These are phyloP conservation scores for Nannochloris sp. DNA, from an alignment of 139 green algal species.

Conservation along the genomic window DNA sequence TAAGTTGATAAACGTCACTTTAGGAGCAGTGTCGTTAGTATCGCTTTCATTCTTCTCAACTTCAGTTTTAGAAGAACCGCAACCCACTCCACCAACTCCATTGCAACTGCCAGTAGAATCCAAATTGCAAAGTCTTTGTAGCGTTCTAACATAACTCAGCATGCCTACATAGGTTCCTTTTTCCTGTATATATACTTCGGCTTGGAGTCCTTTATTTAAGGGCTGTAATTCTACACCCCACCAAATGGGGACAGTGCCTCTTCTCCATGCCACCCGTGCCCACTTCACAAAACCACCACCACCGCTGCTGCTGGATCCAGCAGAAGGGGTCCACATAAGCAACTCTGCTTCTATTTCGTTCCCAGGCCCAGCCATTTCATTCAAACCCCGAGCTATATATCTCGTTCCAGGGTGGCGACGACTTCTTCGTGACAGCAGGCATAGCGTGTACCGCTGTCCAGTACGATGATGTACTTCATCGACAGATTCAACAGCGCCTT, in stretches of 20 bases:
- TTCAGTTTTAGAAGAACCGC: not conserved
- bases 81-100: not conserved
- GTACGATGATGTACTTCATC: slow-evolving; percentile 51
- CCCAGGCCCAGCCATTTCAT: slow-evolving; percentile 71
- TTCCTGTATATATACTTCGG: slow-evolving; percentile 70
- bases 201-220: slow-evolving; percentile 31
- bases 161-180: slow-evolving; percentile 74
- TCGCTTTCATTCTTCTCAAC: not conserved
- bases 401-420: slow-evolving; percentile 83
- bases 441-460: slow-evolving; percentile 50
- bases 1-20: slow-evolving; percentile 89
- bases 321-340: slow-evolving; percentile 60
- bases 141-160: slow-evolving; percentile 63
- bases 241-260: slow-evolving; percentile 78
- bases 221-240: slow-evolving; percentile 51
- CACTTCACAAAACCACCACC: slow-evolving; percentile 28
- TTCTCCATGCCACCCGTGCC: slow-evolving; percentile 72
- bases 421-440: slow-evolving; percentile 62
- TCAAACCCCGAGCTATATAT: slow-evolving; percentile 92
- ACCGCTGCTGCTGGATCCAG: no score
- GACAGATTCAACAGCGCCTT: slow-evolving; percentile 81
- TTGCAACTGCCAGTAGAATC: not conserved
- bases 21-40: slow-evolving; percentile 1
- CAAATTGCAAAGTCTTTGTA: slow-evolving; percentile 65
- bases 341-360: slow-evolving; percentile 99